phyloP scores from a whole-genome alignment of 352 stramenopile species.

The Pythium rishiriense region DNA sequence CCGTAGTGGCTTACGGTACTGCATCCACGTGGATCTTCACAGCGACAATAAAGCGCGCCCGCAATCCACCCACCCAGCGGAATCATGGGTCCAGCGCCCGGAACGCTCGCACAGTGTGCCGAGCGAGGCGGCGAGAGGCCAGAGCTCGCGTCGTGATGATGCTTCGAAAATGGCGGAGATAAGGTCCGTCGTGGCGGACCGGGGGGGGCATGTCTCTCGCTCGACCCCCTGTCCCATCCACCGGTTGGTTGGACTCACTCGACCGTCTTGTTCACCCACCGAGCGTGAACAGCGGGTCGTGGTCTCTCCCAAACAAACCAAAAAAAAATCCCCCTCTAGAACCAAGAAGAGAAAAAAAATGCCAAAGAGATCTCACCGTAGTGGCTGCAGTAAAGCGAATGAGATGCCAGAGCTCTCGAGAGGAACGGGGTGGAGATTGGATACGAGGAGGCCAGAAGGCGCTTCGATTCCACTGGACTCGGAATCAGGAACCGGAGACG shows the following conservation, averaged over 20 bases:
- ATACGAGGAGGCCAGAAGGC: too few relatives aligned
- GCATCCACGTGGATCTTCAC: too few relatives aligned
- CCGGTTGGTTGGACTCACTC: background rate
- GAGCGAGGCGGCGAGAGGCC: background rate
- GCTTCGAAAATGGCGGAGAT: too few relatives aligned
- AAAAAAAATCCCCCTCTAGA: too few relatives aligned
- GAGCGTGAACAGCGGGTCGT: too few relatives aligned
- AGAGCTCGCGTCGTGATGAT: background rate
- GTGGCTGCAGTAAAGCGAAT: constrained; percentile 7
- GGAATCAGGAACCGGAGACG: background rate
- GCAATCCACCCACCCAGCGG: too few relatives aligned
- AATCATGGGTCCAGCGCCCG: background rate
- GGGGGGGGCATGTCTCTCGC: background rate
- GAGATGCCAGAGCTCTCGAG: background rate
- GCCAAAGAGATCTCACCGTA: constrained; percentile 12
- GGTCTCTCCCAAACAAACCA: too few relatives aligned
- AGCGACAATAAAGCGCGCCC: too few relatives aligned
- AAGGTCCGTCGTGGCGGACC: too few relatives aligned
- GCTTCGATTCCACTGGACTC: background rate
- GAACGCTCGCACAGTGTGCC: background rate
- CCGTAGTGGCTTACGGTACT: too few relatives aligned
- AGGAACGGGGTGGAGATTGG: background rate
- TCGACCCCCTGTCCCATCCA: background rate
- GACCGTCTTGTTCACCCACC: too few relatives aligned
- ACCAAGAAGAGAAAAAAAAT: background rate